Percentiles rank a stretch among this genome's conserved stretches.
phyloP scores from a whole-genome alignment of 345 rosid species.

The Noccaea bulbosa region DNA sequence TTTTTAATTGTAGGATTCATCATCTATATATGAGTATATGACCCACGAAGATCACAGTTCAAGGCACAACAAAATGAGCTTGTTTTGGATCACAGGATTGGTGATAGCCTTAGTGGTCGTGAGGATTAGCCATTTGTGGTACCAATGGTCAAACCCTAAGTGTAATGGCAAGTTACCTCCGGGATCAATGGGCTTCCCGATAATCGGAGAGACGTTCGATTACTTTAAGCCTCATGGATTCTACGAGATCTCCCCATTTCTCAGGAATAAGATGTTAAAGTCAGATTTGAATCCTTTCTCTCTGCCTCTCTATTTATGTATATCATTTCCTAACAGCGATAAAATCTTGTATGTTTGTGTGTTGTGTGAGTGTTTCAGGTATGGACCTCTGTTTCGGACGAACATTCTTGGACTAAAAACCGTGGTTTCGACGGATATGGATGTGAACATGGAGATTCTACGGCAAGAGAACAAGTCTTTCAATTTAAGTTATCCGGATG shows the following conservation, averaged over 20 bases:
- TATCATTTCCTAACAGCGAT: background rate
- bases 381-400: slow-evolving; percentile 52
- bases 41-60: background rate
- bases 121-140: slow-evolving; percentile 36
- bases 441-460: slow-evolving; percentile 46
- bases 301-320: background rate
- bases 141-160: slow-evolving; percentile 39
- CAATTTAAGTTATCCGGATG: slow-evolving; percentile 38
- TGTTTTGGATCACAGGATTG: background rate
- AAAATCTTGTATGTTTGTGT: background rate
- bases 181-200: slow-evolving; percentile 40
- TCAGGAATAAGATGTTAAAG: slow-evolving; percentile 32
- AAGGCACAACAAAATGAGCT: background rate
- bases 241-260: slow-evolving; percentile 37
- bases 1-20: background rate
- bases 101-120: background rate
- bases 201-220: slow-evolving; percentile 39
- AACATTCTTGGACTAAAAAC: slow-evolving; percentile 43
- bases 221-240: slow-evolving; percentile 28
- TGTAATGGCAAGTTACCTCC: slow-evolving; percentile 44
- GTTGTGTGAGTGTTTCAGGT: slow-evolving; percentile 36
- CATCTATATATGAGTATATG: slow-evolving; percentile 2
- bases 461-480: slow-evolving; percentile 54
- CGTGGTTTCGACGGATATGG: slow-evolving; percentile 48
- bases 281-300: background rate